Base-by-base conservation (phyloP, 2,329 filamentous ascomycete species). In the Pseudodiploospora longispora region DNA sequence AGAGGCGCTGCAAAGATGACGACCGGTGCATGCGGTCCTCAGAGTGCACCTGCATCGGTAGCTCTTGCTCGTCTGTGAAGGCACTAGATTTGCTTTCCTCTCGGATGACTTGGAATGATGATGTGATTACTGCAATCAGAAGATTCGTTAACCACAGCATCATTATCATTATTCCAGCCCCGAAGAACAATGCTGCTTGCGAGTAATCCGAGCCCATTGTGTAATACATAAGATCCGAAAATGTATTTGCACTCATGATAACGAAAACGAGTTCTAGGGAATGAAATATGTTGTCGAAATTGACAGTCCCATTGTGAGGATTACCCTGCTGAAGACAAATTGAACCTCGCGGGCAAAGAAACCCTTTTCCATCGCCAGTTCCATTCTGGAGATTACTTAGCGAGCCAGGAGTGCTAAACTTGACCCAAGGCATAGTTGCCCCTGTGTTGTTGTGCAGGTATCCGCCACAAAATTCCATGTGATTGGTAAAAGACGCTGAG, bases 191-290 rank as follows among this genome's bases (percentile, higher is more conserved):
- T 1, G 90, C 87, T 4, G 89, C 82, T 10, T 87, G 78, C 6
- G 95, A 76, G 56, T 95, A 97, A 61, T 98, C 93, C 28, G 87
- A 94, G 57, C 95, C 82, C 42, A 86, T 89, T 4, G 91, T 89
- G 55, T 88, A 86, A 64, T 98, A 98, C 72, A 98, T 88, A 42
- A 97, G 69, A 63, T 97, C 88, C 1, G 88, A 85, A 64, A 94
- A 98, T 0, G 93, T 98, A 61, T 98, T 98, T 40, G 89, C 91
- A 56, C 88, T 95, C 87, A 98, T 98, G 59, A 98, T 84, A 41
- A 98, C 88, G 59, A 98, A 98, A 2, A 98, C 90, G 46, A 97
- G 72, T 66, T 98, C 89, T 42, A 97, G 68, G 0, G 90, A 96
- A 51, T 97, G 83, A 30, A 87, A 67, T 35, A 98, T 94, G 59